phyloP scores from a whole-genome alignment of 257 asterid genomes.

The Nicotiana noctiflora region DNA sequence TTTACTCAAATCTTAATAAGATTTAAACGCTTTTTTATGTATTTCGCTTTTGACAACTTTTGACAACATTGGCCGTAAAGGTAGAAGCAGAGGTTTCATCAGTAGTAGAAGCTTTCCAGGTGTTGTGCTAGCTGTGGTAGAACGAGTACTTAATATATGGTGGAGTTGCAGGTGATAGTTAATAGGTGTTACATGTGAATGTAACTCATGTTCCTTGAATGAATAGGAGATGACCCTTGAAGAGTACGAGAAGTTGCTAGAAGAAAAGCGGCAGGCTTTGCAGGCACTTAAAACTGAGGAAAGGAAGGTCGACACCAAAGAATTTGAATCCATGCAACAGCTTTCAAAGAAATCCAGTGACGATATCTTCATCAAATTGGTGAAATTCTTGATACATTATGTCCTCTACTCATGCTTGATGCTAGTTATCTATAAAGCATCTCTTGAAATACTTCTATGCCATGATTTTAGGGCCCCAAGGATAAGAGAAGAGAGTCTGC shows the following conservation, averaged over 20 bases:
- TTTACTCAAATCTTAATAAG: not conserved
- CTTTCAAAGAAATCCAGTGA: slow-evolving; percentile 65
- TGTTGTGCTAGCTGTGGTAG: not conserved
- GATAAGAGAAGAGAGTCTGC: slow-evolving; percentile 69
- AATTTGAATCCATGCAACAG: slow-evolving; percentile 69
- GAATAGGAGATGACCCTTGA: slow-evolving; percentile 90
- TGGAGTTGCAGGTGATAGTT: not conserved
- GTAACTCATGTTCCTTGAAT: not conserved
- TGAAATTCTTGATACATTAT: slow-evolving; percentile 14
- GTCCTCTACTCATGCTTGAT: not conserved
- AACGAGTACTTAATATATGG: not conserved
- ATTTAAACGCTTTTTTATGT: not conserved
- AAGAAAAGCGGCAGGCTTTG: slow-evolving; percentile 75
- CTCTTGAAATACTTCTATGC: not conserved
- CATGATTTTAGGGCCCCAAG: slow-evolving; percentile 49
- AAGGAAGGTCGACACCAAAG: slow-evolving; percentile 80
- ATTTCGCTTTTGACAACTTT: not conserved
- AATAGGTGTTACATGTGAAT: not conserved
- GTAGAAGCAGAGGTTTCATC: slow-evolving; percentile 1
- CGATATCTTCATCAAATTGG: slow-evolving; percentile 79
- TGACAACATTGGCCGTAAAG: not conserved
- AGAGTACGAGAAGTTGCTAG: slow-evolving; percentile 78
- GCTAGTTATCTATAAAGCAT: not conserved
- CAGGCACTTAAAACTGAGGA: slow-evolving; percentile 61
- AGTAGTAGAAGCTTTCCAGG: not conserved